Evolutionary conservation across 352 stramenopile genomes (phyloP).

Genomic region (Elongisporangium senticosum): DNA sequence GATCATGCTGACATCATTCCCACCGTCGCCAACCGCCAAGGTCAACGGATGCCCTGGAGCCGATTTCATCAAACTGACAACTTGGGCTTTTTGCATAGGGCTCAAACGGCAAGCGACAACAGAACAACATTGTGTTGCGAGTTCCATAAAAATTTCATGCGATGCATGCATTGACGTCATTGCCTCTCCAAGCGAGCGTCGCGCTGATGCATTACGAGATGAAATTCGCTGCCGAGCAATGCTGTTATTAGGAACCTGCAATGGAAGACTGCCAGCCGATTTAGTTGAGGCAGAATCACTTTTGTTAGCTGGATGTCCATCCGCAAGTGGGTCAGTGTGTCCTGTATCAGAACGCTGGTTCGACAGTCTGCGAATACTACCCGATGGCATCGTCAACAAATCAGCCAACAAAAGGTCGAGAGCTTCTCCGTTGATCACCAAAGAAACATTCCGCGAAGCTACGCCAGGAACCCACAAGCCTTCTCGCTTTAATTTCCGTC

Average conservation of each 20-base stretch:
- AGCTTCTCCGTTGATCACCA: slow-evolving; percentile 82
- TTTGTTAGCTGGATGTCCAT: not conserved
- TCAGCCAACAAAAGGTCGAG: slow-evolving; percentile 65
- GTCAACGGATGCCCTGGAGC: slow-evolving; percentile 73
- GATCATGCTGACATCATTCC: slow-evolving; percentile 99
- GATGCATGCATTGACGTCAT: slow-evolving; percentile 20
- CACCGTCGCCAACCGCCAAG: slow-evolving; percentile 97
- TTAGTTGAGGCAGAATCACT: slow-evolving; percentile 48
- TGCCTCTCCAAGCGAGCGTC: slow-evolving; percentile 19
- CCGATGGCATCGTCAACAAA: slow-evolving; percentile 10
- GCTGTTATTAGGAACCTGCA: slow-evolving; percentile 14
- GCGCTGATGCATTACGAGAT: slow-evolving; percentile 35
- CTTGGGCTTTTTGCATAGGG: slow-evolving; percentile 90
- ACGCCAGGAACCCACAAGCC: slow-evolving; percentile 75
- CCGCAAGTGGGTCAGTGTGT: slow-evolving; percentile 6
- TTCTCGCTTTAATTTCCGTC: slow-evolving; percentile 70
- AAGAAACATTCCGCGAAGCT: slow-evolving; percentile 59
- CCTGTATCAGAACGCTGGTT: not conserved
- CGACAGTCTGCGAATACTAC: not conserved
- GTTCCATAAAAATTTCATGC: slow-evolving; percentile 71
- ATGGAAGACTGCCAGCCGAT: slow-evolving; percentile 33
- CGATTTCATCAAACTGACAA: slow-evolving; percentile 92
- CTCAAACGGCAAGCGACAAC: slow-evolving; percentile 86
- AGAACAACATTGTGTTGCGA: slow-evolving; percentile 79
- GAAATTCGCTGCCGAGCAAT: slow-evolving; percentile 14